Conservation (phyloP, 2,329 filamentous ascomycete species). For the Fusarium mangiferae region DNA sequence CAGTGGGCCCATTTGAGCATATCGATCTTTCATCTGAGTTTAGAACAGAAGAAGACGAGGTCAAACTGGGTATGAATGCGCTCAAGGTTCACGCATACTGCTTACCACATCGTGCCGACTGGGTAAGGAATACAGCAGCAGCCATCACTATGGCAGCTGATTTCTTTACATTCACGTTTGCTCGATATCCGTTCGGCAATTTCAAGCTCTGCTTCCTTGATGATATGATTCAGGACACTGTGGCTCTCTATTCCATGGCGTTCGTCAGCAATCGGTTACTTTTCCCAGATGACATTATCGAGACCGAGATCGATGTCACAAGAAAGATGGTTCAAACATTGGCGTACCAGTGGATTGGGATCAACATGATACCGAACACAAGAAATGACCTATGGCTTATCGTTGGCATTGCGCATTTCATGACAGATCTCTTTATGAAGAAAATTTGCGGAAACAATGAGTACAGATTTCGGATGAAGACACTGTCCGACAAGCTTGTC, state of each 20-base stretch:
- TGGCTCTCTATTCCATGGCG: conserved; percentile 83
- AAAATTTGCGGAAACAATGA: conserved; percentile 94
- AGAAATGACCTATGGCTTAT: conserved; percentile 88
- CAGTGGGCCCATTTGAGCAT: conserved; percentile 93
- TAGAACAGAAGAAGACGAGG: conserved; percentile 89
- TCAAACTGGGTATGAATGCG: conserved; percentile 87
- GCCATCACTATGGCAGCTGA: conserved; percentile 90
- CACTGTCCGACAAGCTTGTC: conserved; percentile 82
- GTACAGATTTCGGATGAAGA: conserved; percentile 89
- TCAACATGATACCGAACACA: conserved; percentile 88
- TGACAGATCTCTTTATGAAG: conserved; percentile 93
- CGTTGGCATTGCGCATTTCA: conserved; percentile 90
- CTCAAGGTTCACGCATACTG: conserved; percentile 93
- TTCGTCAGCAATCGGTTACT: conserved; percentile 89
- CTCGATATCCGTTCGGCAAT: conserved; percentile 88
- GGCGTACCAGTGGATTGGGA: conserved; percentile 92
- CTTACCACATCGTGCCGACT: conserved; percentile 81
- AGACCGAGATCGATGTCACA: conserved; percentile 84
- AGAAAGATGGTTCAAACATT: conserved; percentile 84
- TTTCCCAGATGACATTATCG: conserved; percentile 85
- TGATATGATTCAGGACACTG: conserved; percentile 80
- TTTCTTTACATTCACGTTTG: conserved; percentile 87
- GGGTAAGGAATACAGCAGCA: conserved; percentile 87
- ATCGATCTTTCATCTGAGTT: conserved; percentile 87
- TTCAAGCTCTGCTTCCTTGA: conserved; percentile 97